These are phyloP conservation scores for Pichia deserticola DNA, from an alignment of 805 yeast species.

Conservation along the genomic window DNA sequence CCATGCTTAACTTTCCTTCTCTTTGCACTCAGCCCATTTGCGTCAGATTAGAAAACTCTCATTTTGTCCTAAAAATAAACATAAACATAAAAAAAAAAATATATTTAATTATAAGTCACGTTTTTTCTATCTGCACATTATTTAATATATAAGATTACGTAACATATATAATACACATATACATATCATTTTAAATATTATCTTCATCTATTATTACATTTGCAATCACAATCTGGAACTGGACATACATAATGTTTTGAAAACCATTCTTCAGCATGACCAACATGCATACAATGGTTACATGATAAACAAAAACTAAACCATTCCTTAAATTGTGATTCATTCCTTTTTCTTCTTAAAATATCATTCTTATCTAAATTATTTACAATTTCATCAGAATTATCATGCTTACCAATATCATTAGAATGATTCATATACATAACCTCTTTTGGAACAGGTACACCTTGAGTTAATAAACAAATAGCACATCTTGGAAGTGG, in stretches of 20 bases:
- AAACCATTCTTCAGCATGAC: conserved; percentile 96
- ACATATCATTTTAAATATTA: too few relatives aligned
- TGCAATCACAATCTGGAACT: conserved; percentile 85
- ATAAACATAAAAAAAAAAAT: too few relatives aligned
- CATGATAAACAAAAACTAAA: conserved; percentile 87
- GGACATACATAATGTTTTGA: conserved; percentile 83
- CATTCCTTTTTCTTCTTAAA: conserved; percentile 20
- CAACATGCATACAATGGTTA: conserved; percentile 91
- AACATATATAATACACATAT: too few relatives aligned
- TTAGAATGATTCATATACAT: conserved; percentile 20
- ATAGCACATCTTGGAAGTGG: conserved; percentile 88
- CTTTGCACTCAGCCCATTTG: too few relatives aligned
- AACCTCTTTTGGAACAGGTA: conserved; percentile 42
- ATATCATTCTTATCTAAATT: not conserved
- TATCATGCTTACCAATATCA: not conserved
- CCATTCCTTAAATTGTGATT: conserved; percentile 62
- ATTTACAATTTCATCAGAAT: not conserved
- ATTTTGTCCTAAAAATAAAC: too few relatives aligned
- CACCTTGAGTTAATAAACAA: conserved; percentile 74
- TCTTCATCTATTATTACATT: conserved; percentile 49
- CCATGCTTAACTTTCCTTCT: too few relatives aligned
- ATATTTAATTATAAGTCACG: too few relatives aligned
- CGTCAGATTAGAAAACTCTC: too few relatives aligned
- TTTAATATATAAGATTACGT: too few relatives aligned
- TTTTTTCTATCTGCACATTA: too few relatives aligned